These are phyloP conservation scores for Pleurotus cornucopiae DNA, from an alignment of 768 basidiomycete genomes.

Conservation along the genomic window DNA sequence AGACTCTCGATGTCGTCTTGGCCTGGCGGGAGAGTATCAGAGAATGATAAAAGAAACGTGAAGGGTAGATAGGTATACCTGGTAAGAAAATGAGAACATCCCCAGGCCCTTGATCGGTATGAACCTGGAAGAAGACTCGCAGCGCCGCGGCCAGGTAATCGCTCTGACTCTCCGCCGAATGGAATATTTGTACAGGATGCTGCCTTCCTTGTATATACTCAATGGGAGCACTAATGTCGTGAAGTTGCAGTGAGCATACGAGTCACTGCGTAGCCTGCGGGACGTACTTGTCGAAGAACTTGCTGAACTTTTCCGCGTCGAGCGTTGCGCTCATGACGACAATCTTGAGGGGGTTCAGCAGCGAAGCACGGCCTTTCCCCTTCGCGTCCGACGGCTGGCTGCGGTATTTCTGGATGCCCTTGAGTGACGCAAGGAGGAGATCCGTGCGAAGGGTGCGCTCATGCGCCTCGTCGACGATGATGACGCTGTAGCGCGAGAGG, in stretches of 20 bases:
- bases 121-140: constrained; percentile 93
- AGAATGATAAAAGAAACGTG: too few relatives aligned
- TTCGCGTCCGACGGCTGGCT: constrained; percentile 40
- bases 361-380: constrained; percentile 31
- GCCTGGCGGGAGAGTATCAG: constrained; percentile 37
- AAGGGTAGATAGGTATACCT: constrained; percentile 33
- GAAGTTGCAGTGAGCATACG: background rate
- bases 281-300: constrained; percentile 78
- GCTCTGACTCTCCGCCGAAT: constrained; percentile 64
- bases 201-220: constrained; percentile 92
- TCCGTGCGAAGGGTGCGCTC: constrained; percentile 95
- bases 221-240: constrained; percentile 65
- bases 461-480: constrained; percentile 96
- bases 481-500: constrained; percentile 77
- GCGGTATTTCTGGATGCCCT: constrained; percentile 68
- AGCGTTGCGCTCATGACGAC: constrained; percentile 98
- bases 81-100: constrained; percentile 94
- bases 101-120: constrained; percentile 72
- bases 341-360: constrained; percentile 73
- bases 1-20: constrained; percentile 96
- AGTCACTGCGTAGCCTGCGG: background rate
- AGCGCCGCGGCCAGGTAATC: constrained; percentile 90
- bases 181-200: constrained; percentile 83
- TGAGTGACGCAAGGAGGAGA: constrained; percentile 86
- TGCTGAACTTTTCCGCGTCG: constrained; percentile 91